Evolutionary conservation across 2,329 filamentous ascomycete species (phyloP), one percentile per base, ranked within the genome.

Genomic region (Fusarium fujikuroi): DNA sequence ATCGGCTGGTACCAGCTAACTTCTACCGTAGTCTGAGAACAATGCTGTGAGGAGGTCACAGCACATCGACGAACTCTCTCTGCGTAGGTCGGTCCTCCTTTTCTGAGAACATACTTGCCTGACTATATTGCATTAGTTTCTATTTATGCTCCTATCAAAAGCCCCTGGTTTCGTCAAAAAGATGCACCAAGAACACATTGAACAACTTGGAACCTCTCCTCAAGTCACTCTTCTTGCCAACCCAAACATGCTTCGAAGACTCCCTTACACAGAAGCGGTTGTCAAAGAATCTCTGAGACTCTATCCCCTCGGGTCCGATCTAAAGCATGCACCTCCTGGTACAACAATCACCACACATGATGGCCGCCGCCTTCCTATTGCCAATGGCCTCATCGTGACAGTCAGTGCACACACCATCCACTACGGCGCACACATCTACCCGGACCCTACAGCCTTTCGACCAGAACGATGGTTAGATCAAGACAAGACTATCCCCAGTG

Each of bases 211-310:
- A 10, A 19, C 10, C 9, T 16, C 54, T 36, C 58, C 54, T 9
- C 36, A 56, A 7, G 25, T 23, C 3, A 19, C 39, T 12, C 37
- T 74, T 25, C n/a, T 66, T 12, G 18, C 42, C 6, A 28, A 63
- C 9, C 68, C 71, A 12, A 59, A 62, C 6, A 61, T 52, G 9
- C 34, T 74, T 9, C 52, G 32, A 4, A 54, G 46, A 9, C 44
- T 72, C 5, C 47, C 50, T 9, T 66, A 72, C 30, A 70, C 61
- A 14, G 71, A 74, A 21, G 54, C 64, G 2, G 67, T 72, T 12
- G 40, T 72, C 40, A 74, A 63, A 14, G 59, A 74, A 15, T 3
- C 54, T 3, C 16, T 66, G 1, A 57, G 72, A n/a, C 39, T 74
- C 8, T 74, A 63, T 10, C 42, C 61, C 7, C 36, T 63, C 1